These are phyloP conservation scores for Endocalyx cinctus DNA, from an alignment of 2,329 filamentous ascomycete genomes.

Conservation along the genomic window DNA sequence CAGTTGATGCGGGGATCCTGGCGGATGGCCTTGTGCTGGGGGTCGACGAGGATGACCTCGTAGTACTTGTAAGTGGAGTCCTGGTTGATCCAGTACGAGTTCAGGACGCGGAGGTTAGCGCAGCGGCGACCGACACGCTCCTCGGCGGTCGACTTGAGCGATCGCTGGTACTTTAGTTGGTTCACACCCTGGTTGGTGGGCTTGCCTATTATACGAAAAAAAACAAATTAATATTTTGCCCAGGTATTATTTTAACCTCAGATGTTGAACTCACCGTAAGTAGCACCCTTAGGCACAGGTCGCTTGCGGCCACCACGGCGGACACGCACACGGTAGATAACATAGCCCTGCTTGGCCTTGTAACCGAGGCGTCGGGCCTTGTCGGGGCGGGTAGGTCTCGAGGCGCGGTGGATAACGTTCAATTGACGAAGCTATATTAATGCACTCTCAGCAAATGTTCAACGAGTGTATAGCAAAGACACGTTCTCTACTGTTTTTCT, in stretches of 20 bases:
- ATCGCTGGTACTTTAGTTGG: conserved; percentile 99
- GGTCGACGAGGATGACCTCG: conserved; percentile 99
- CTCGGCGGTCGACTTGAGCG: conserved; percentile 94
- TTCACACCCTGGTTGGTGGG: conserved; percentile 99
- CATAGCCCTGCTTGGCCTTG: conserved; percentile 99
- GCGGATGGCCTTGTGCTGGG: conserved; percentile 99
- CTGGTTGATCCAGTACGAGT: conserved; percentile 99
- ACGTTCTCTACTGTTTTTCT: too few species aligned
- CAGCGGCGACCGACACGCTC: conserved; percentile 99
- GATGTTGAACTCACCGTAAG: conserved; percentile 69
- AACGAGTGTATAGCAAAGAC: conserved; percentile 95
- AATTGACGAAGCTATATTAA: conserved; percentile 99
- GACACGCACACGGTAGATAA: conserved; percentile 99
- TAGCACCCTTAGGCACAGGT: conserved; percentile 95
- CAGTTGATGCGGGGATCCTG: conserved; percentile 99
- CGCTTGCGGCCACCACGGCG: conserved; percentile 98
- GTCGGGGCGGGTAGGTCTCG: conserved; percentile 95
- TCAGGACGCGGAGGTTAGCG: conserved; percentile 98
- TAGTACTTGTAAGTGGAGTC: conserved; percentile 99
- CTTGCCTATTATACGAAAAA: conserved; percentile 65
- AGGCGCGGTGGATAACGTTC: conserved; percentile 99
- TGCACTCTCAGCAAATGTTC: conserved; percentile 99
- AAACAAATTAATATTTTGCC: too few species aligned
- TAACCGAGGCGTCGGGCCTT: conserved; percentile 99
- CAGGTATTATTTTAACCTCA: too few species aligned